Evolutionary conservation across 2,329 filamentous ascomycete species (phyloP).

Genomic region (Zelopaecilomyces penicillatus): DNA sequence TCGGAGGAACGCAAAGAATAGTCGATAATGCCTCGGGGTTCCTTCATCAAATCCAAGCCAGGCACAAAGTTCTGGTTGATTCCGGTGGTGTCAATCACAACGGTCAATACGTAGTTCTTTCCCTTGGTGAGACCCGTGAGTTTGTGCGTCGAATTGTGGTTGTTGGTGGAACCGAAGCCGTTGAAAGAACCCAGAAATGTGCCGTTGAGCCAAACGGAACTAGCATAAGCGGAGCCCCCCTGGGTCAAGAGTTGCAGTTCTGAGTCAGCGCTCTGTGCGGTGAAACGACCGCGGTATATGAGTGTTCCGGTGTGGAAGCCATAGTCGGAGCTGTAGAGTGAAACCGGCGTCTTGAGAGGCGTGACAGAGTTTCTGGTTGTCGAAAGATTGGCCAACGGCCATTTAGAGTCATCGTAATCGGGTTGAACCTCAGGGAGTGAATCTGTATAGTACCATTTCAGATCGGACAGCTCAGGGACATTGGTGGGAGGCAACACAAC

Average conservation of each 20-base stretch:
- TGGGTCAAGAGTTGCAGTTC: conserved; percentile 50
- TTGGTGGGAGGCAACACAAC: conserved; percentile 40
- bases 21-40: conserved; percentile 52
- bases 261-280: conserved; percentile 50
- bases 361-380: conserved; percentile 52
- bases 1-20: conserved; percentile 42
- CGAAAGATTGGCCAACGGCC: conserved; percentile 51
- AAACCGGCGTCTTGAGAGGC: conserved; percentile 53
- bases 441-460: conserved; percentile 63
- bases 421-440: conserved; percentile 59
- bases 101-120: conserved; percentile 52
- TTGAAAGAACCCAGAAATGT: conserved; percentile 56
- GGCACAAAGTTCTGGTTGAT: conserved; percentile 58
- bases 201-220: conserved; percentile 56
- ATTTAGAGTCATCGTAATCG: conserved; percentile 60
- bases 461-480: conserved; percentile 36
- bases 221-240: conserved; percentile 60
- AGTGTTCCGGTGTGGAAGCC: conserved; percentile 63
- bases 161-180: conserved; percentile 41
- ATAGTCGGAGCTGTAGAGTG: conserved; percentile 63
- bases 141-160: conserved; percentile 47
- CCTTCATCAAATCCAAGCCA: conserved; percentile 53
- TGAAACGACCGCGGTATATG: conserved; percentile 63
- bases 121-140: conserved; percentile 45
- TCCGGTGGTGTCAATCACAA: conserved; percentile 67